phyloP scores from a whole-genome alignment of 768 basidiomycete genomes.

The Rhizopogon vinicolor region DNA sequence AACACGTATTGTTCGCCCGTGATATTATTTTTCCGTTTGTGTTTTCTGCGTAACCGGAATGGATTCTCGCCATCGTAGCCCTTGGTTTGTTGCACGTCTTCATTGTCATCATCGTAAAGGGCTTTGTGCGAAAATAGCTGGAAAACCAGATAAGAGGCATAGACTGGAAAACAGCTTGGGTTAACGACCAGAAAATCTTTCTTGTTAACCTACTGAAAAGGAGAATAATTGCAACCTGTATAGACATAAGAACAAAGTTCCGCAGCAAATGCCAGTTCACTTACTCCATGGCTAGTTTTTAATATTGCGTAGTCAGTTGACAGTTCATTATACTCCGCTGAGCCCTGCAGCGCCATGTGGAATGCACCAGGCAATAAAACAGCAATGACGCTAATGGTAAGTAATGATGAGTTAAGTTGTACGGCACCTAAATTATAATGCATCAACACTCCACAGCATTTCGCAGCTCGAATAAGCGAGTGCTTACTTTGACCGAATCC shows the following conservation, averaged over 20 bases:
- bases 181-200: background rate
- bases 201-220: conserved; percentile 56
- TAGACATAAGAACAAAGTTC: background rate
- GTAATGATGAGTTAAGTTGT: conserved; percentile 67
- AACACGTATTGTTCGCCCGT: too few species aligned
- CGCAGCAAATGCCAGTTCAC: conserved; percentile 16
- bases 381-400: conserved; percentile 74
- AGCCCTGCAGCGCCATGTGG: conserved; percentile 48
- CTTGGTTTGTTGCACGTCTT: conserved; percentile 34
- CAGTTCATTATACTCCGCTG: conserved; percentile 13
- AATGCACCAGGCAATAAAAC: conserved; percentile 77
- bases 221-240: conserved; percentile 69
- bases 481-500: conserved; percentile 65
- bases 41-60: conserved; percentile 3
- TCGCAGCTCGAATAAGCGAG: background rate
- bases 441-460: background rate
- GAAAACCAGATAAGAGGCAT: conserved; percentile 68
- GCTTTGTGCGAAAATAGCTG: conserved; percentile 76
- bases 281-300: conserved; percentile 73
- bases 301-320: conserved; percentile 48
- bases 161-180: conserved; percentile 42
- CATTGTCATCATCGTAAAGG: conserved; percentile 53
- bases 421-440: conserved; percentile 47
- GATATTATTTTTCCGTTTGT: background rate
- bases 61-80: conserved; percentile 40